A percentile compares a stretch with the other conserved stretches of the same genome.
These are phyloP conservation scores for Emiliania huxleyi DNA, from an alignment of 78 protist genomes.

Conservation along the genomic window DNA sequence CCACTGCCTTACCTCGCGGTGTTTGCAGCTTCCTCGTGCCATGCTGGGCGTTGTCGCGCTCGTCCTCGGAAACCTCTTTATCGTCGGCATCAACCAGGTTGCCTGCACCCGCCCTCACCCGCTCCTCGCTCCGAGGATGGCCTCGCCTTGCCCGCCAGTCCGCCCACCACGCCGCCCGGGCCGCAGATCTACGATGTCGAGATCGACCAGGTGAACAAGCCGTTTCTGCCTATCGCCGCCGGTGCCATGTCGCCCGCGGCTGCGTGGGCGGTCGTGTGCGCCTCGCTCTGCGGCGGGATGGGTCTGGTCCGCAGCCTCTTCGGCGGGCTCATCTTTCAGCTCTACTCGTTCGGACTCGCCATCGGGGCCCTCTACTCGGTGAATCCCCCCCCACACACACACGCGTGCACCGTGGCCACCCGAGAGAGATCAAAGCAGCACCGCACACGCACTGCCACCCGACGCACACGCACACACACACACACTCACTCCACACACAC, in stretches of 20 bases:
- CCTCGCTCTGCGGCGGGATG: neutral
- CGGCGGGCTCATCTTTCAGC: neutral
- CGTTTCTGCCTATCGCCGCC: conserved; percentile 57
- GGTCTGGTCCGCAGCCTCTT: neutral
- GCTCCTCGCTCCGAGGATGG: neutral
- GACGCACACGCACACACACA: no score
- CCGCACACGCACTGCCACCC: no score
- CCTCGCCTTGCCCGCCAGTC: neutral
- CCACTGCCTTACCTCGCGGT: no score
- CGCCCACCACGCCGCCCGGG: neutral
- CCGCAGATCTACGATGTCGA: conserved; percentile 51
- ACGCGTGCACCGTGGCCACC: no score
- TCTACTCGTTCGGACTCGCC: neutral
- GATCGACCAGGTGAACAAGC: conserved; percentile 55
- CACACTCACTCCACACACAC: no score
- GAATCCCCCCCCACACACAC: no score
- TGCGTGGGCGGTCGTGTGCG: conserved; percentile 16
- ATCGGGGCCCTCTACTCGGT: conserved; percentile 30
- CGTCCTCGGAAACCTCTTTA: conserved; percentile 35
- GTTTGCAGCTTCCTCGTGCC: no score
- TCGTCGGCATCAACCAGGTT: conserved; percentile 45
- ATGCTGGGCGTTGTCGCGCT: conserved; percentile 23
- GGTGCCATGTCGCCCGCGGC: neutral
- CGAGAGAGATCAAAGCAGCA: no score
- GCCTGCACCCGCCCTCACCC: no score